Evolutionary conservation across 2,329 filamentous ascomycete genomes (phyloP), one percentile per base, ranked within the genome.

Genomic region (Colletotrichum navitas): DNA sequence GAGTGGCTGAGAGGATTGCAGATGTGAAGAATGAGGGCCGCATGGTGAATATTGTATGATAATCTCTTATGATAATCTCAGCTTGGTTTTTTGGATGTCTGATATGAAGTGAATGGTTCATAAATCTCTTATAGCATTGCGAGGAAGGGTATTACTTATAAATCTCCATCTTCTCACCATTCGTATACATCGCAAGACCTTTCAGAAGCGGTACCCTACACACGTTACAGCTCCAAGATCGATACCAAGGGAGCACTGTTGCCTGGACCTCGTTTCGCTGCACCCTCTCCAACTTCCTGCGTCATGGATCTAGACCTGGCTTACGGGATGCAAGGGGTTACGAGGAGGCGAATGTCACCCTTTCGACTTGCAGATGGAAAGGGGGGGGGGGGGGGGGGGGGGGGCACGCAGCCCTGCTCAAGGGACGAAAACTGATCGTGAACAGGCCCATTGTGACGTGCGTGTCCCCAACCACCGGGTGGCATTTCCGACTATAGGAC

Each of bases 261-360:
- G 60, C 34, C 34, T 51, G 5, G 32, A 16, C n/a, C 18, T 34
- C 36, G 32, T 10, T 16, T 26, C 16, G n/a, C 12, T 39, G 26
- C 45, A 29, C 8, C 7, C 34, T 39, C 34, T 16, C 1, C 8
- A 10, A 41, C 36, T 26, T n/a, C 60, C 60, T 63, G 60, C 47
- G 36, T 41, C 32, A 11, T 49, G 16, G 18, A 18, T 16, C 36
- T 54, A 32, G 24, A 45, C 34, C 49, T 45, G 12, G 5, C 14
- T 11, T 39, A 26, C 45, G 61, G 61, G 32, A 63, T 18, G 61
- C 26, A 34, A 63, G 49, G 61, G 61, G 2, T 32, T 63, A 34
- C 14, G 45, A 51, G 16, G 32, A 63, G 45, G 36, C 47, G 21
- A 63, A 55, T 55, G 18, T 7, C 8, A 29, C 26, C 24, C 6